Evolutionary conservation across 2,329 filamentous ascomycete genomes (phyloP), one percentile per base, ranked within the genome.

Genomic region (Cyphellophora europaea): DNA sequence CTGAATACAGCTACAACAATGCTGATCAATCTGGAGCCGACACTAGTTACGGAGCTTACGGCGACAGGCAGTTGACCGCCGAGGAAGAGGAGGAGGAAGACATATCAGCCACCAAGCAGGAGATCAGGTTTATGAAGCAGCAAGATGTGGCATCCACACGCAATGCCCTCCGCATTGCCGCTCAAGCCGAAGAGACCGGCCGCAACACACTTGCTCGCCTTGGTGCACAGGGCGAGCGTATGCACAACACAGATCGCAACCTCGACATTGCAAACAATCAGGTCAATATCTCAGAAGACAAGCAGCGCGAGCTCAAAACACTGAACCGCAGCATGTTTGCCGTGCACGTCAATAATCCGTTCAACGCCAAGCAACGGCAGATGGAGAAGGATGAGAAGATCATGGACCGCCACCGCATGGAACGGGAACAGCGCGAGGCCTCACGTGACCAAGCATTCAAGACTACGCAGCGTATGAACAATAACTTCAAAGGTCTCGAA

Each of bases 281-380:
- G 54, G 84, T 83, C 49, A 74, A 77, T 38, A 65, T 82, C 40
- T 83, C 84, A 0, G 79, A 87, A 48, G 84, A 88, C 47, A 82
- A 84, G 49, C 81, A 86, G 1, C 74, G 77, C 31, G 86, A 94
- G 53, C 66, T 95, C 23, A 89, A 89, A 64, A 84, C 75, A 1
- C 67, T 93, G 32, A 93, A 95, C 59, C 71, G 81, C 43, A 87
- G 80, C 64, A 93, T 95, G 86, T 94, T 94, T 53, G 82, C 84
- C 4, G 74, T 88, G 14, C 81, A 87, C 51, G 79, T 88, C 16
- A 67, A 69, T 35, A 86, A 86, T 49, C 81, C 81, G 0, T 85
- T 94, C 55, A 91, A 83, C 0, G 76, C 75, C 11, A 76, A 73
- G 43, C 72, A 71, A 46, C 72, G 79, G 29, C 72, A 71, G 17